Percentiles rank a stretch among this genome's conserved stretches.
These are phyloP conservation scores for Clavispora asparagi DNA, from an alignment of 805 yeast species.

Conservation along the genomic window DNA sequence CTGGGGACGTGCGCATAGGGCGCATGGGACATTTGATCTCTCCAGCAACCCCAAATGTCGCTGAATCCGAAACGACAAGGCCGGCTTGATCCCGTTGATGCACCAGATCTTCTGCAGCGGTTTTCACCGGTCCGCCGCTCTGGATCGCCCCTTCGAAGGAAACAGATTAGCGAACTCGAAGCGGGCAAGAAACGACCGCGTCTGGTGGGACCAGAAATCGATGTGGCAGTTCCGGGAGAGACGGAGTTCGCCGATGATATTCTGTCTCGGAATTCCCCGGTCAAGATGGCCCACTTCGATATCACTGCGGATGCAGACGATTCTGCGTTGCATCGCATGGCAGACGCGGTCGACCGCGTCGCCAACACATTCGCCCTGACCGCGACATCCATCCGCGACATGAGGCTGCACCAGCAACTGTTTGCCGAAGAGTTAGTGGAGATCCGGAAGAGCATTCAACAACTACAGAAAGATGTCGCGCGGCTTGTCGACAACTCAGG, in stretches of 20 bases:
- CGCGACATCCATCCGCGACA: conserved; percentile 5
- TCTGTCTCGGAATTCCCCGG: conserved; percentile 4
- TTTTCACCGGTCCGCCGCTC: conserved; percentile 24
- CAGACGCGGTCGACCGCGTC: conserved; percentile 4
- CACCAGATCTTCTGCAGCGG: neutral
- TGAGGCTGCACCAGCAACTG: conserved; percentile 5
- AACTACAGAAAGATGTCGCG: conserved; percentile 4
- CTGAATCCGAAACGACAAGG: neutral
- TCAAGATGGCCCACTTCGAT: conserved; percentile 5
- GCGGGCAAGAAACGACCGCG: conserved; percentile 3
- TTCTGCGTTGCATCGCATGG: neutral
- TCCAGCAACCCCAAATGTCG: neutral
- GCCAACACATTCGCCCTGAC: conserved; percentile 5
- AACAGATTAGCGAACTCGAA: conserved; percentile 26
- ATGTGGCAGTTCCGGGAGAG: neutral
- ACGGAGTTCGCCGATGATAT: neutral
- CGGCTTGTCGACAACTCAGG: neutral
- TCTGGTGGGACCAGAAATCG: neutral
- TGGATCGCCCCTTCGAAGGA: conserved; percentile 33
- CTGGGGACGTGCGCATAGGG: neutral
- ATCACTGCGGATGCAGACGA: neutral
- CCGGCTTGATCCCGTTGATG: neutral
- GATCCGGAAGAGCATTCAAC: conserved; percentile 3
- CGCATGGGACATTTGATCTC: neutral
- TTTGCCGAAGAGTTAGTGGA: conserved; percentile 7